phyloP scores from a whole-genome alignment of 1,284 basidiomycete genomes.

The Chalciporus sp. region DNA sequence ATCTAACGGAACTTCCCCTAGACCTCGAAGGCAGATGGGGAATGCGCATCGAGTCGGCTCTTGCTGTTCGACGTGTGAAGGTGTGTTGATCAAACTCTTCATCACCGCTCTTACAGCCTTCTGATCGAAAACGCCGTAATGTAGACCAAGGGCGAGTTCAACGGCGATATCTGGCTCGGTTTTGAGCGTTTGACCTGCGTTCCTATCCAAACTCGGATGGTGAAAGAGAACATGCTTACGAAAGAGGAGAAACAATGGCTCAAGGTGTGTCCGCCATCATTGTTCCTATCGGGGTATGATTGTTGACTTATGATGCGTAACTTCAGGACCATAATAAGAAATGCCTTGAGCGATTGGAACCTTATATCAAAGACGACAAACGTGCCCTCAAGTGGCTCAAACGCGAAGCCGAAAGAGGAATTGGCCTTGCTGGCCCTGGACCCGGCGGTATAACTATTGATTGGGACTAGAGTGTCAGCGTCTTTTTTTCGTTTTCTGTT shows the following conservation, averaged over 20 bases:
- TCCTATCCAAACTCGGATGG: slow-evolving; percentile 91
- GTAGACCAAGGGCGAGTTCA: slow-evolving; percentile 73
- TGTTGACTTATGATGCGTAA: slow-evolving; percentile 7
- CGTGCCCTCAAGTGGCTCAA: slow-evolving; percentile 82
- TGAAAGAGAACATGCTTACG: slow-evolving; percentile 82
- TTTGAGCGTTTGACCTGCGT: slow-evolving; percentile 91
- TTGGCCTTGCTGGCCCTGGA: slow-evolving; percentile 60
- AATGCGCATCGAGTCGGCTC: slow-evolving; percentile 86
- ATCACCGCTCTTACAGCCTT: slow-evolving; percentile 2
- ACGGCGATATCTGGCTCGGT: slow-evolving; percentile 76
- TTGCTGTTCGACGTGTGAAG: slow-evolving; percentile 69
- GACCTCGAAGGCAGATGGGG: slow-evolving; percentile 87
- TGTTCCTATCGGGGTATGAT: background rate
- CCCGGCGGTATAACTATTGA: slow-evolving; percentile 73
- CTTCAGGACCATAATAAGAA: slow-evolving; percentile 80
- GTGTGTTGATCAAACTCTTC: slow-evolving; percentile 42
- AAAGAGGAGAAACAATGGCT: slow-evolving; percentile 90
- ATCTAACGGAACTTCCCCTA: slow-evolving; percentile 32
- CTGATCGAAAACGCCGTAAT: slow-evolving; percentile 11
- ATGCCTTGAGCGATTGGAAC: slow-evolving; percentile 72
- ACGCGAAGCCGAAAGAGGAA: slow-evolving; percentile 70
- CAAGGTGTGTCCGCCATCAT: slow-evolving; percentile 53
- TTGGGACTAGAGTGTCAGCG: slow-evolving; percentile 55
- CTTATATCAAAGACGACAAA: slow-evolving; percentile 77
- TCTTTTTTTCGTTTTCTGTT: background rate